Percentiles rank a stretch among this genome's conserved stretches.
Evolutionary conservation across 2,329 filamentous ascomycete genomes (phyloP).

Genomic region (Penicillium sp.): DNA sequence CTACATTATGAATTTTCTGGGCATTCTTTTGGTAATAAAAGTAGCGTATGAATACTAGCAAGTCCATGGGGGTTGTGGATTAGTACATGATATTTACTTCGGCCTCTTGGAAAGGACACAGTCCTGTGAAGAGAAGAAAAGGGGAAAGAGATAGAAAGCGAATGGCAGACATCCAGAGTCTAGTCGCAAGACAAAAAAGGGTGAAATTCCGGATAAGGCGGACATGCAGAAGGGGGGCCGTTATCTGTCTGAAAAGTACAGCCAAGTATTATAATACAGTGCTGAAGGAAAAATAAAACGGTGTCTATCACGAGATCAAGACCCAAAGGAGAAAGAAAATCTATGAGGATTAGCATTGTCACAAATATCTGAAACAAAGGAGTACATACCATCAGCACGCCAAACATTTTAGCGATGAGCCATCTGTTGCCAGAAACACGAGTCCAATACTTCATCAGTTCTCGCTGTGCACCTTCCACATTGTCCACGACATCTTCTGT

Average conservation of each 20-base stretch:
- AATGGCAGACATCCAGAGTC: constrained; percentile 23
- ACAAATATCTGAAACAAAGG: background rate
- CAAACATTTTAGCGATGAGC: constrained; percentile 79
- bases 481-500: constrained; percentile 98
- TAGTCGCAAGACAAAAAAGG: constrained; percentile 22
- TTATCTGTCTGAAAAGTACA: constrained; percentile 19
- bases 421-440: constrained; percentile 92
- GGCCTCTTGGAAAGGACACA: constrained; percentile 17
- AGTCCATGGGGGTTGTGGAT: constrained; percentile 1
- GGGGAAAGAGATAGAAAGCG: constrained; percentile 5
- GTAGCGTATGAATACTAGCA: background rate
- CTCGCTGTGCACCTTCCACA: constrained; percentile 91
- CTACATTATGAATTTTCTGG: background rate
- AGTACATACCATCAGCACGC: constrained; percentile 72
- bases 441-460: constrained; percentile 95
- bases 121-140: constrained; percentile 16
- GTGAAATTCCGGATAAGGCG: constrained; percentile 15
- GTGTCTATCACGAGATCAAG: constrained; percentile 52
- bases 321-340: constrained; percentile 84
- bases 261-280: constrained; percentile 37
- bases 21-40: background rate
- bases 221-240: constrained; percentile 21
- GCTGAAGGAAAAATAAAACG: constrained; percentile 12
- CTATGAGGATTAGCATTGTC: constrained; percentile 24
- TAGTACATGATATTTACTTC: constrained; percentile 25